phyloP scores from a whole-genome alignment of 495 filamentous ascomycete genomes.

The Sphaerosporella brunnea region DNA sequence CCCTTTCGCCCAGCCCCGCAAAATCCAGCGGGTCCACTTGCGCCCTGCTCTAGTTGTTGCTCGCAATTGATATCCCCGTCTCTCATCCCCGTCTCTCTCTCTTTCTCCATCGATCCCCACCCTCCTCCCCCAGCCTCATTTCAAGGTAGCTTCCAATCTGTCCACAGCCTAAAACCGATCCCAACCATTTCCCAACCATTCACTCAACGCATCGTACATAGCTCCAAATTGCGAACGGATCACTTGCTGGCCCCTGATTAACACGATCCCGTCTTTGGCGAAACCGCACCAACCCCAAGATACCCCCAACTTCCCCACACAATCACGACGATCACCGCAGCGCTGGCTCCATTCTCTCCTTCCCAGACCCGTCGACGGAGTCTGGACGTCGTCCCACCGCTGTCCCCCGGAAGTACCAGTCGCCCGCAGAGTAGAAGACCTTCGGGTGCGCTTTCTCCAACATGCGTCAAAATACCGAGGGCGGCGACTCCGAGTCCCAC shows the following conservation, averaged over 20 bases:
- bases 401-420: slow-evolving; percentile 7
- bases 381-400: slow-evolving; percentile 6
- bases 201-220: not conserved
- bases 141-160: too few species aligned
- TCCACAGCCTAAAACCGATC: too few species aligned
- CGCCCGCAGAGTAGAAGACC: not conserved
- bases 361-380: slow-evolving; percentile 3
- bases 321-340: not conserved
- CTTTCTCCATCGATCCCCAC: too few species aligned
- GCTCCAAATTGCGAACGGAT: not conserved
- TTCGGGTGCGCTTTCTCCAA: not conserved
- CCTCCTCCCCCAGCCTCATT: too few species aligned
- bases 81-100: too few species aligned
- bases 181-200: too few species aligned
- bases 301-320: not conserved
- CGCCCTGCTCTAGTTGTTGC: too few species aligned
- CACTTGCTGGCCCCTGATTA: not conserved
- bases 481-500: too few species aligned
- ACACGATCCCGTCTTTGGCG: too few species aligned
- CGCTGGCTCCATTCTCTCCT: not conserved
- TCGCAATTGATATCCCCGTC: too few species aligned
- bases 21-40: too few species aligned
- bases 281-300: not conserved
- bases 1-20: too few species aligned
- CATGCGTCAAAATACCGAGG: not conserved